A percentile compares a stretch with the other conserved stretches of the same genome.
Conservation (phyloP, 2,329 filamentous ascomycete species). For the Trichoderma atrobrunneum region DNA sequence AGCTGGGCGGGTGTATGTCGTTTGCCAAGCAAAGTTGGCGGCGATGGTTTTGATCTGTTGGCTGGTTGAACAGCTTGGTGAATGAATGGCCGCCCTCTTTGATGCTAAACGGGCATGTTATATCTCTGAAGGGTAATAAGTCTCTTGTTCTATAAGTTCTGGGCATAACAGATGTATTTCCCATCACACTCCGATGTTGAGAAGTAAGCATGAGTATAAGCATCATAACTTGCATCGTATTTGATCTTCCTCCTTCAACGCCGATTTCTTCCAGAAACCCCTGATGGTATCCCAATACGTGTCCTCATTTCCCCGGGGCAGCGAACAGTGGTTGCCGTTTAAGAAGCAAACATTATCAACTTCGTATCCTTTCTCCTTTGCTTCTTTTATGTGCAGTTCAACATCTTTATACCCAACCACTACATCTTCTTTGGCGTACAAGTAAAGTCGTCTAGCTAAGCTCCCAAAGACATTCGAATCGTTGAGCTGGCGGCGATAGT, state of each 20-base stretch:
- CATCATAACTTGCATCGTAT: neutral
- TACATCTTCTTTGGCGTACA: constrained; percentile 1
- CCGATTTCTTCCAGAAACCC: neutral
- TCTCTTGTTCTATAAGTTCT: neutral
- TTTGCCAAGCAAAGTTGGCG: neutral
- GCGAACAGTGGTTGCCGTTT: neutral
- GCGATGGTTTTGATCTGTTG: neutral
- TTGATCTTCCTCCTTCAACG: neutral
- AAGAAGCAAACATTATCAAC: neutral
- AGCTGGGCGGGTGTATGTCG: neutral
- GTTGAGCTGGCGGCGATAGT: neutral
- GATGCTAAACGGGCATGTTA: neutral
- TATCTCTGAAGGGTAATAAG: neutral
- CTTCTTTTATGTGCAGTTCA: constrained; percentile 4
- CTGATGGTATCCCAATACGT: constrained; percentile 5
- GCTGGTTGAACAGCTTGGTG: neutral
- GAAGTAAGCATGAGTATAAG: neutral
- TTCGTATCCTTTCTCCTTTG: neutral
- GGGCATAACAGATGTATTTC: neutral
- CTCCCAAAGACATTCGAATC: neutral
- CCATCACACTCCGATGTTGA: neutral
- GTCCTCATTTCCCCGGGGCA: neutral
- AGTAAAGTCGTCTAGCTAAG: neutral
- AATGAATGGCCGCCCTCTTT: neutral
- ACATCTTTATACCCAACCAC: constrained; percentile 3